A percentile compares a stretch with the other conserved stretches of the same genome.
phyloP scores from a whole-genome alignment of 140 eudicot species.

The Erigeron philadelphicus region DNA sequence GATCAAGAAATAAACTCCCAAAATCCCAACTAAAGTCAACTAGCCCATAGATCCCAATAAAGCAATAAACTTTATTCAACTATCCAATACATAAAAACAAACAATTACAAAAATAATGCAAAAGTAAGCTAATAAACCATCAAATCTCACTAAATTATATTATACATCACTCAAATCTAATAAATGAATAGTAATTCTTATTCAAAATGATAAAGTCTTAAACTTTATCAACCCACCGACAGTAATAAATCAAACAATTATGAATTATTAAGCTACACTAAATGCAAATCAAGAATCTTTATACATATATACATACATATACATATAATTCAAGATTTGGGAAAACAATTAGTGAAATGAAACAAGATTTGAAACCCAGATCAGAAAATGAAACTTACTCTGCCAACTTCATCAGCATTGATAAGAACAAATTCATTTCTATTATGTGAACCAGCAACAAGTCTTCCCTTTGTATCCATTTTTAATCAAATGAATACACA shows the following conservation, averaged over 20 bases:
- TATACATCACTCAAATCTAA: slow-evolving; percentile 14
- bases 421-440: slow-evolving; percentile 89
- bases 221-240: slow-evolving; percentile 34
- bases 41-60: slow-evolving; percentile 27
- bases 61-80: slow-evolving; percentile 1
- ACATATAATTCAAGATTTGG: slow-evolving; percentile 11
- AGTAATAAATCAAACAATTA: slow-evolving; percentile 16
- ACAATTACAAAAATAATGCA: background rate
- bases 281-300: background rate
- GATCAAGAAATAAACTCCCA: slow-evolving; percentile 29
- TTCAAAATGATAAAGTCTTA: slow-evolving; percentile 24
- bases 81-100: slow-evolving; percentile 1
- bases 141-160: slow-evolving; percentile 16
- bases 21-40: slow-evolving; percentile 23
- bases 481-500: background rate
- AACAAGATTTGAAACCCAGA: slow-evolving; percentile 12
- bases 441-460: slow-evolving; percentile 94
- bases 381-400: slow-evolving; percentile 50
- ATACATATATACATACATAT: too few relatives aligned
- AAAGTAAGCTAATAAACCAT: background rate
- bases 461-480: slow-evolving; percentile 89
- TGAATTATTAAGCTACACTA: background rate
- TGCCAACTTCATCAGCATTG: slow-evolving; percentile 99
- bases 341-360: background rate
- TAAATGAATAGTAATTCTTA: slow-evolving; percentile 17